Evolutionary conservation across 2,329 filamentous ascomycete species (phyloP), one percentile per base, ranked within the genome.

Genomic region (Trichoderma oligosporum): DNA sequence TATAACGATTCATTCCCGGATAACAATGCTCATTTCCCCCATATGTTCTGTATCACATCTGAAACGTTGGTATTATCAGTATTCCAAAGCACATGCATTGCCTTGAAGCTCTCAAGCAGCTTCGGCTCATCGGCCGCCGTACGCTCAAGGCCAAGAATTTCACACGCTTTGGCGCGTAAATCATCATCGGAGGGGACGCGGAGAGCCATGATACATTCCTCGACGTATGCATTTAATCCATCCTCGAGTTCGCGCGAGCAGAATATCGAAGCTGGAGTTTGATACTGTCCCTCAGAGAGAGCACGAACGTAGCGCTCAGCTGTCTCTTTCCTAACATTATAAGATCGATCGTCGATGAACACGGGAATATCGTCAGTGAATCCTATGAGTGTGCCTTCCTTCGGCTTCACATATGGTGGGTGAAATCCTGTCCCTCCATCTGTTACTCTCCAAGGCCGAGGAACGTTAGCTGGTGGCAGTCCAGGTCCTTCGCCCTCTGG

Each of bases 161-260:
- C 38, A 14, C 49, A 38, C 2, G 41, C 52, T 25, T 55, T 55
- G 24, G 41, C 14, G 12, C 52, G 52, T 22, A 55, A 22, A n/a
- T 55, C 52, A 3, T 55, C 41, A 25, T 55, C 52, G 7, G 52
- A 35, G 18, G 52, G 52, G 12, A 55, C 33, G 24, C 16, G 12
- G 4, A 55, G 41, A n/a, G 6, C 1, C 33, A 35, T 45, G 9
- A 36, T 55, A 12, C 52, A 46, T 7, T 55, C 52, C 11, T 46
- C 52, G 4, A 55, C 25, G 9, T 55, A 55, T 20, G 31, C 41
- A 11, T 55, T 55, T 31, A 55, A 3, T n/a, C 52, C 52, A 1
- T 55, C 29, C 18, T 55, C 52, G 4, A 55, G 52, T 11, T 55
- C 52, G 9, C 52, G 52, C 4, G 52, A 55, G 31, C 52, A 55